Evolutionary conservation across 2,329 filamentous ascomycete species (phyloP).

Genomic region (Monilinia vaccinii-corymbosi): DNA sequence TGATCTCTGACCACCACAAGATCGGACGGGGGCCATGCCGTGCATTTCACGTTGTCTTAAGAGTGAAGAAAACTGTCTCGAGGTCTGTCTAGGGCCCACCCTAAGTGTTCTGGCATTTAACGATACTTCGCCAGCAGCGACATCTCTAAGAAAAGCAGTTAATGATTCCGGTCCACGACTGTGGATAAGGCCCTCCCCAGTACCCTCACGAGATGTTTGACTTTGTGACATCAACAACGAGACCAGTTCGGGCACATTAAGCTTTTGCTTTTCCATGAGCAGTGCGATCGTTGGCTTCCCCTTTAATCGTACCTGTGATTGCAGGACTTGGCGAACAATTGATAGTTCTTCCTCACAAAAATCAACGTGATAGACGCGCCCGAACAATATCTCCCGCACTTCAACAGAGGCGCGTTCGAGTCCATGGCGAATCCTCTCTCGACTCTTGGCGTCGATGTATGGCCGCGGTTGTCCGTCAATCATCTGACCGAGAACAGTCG

Average conservation of each 20-base stretch:
- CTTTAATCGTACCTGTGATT: neutral
- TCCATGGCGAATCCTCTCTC: conserved; percentile 11
- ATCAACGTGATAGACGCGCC: conserved; percentile 15
- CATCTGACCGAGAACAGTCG: neutral
- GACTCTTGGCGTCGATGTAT: conserved; percentile 7
- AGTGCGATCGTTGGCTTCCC: neutral
- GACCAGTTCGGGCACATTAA: conserved; percentile 5
- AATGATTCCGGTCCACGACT: conserved; percentile 36
- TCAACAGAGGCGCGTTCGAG: conserved; percentile 3
- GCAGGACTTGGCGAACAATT: neutral
- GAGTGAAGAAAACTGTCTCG: conserved; percentile 11
- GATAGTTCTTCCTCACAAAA: conserved; percentile 15
- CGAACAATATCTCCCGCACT: neutral
- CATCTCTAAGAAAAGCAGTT: conserved; percentile 17
- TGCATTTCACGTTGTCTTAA: conserved; percentile 22
- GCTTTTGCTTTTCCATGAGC: conserved; percentile 1
- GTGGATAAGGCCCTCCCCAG: conserved; percentile 47
- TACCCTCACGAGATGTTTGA: conserved; percentile 11
- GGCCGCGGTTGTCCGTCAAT: conserved; percentile 3
- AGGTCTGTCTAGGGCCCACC: neutral
- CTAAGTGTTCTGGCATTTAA: neutral
- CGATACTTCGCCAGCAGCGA: conserved; percentile 6
- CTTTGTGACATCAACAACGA: neutral
- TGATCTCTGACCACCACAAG: conserved; percentile 15
- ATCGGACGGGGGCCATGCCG: conserved; percentile 16